Base-by-base conservation (phyloP, 2,329 filamentous ascomycete genomes). In the Fusarium ambrosium region DNA sequence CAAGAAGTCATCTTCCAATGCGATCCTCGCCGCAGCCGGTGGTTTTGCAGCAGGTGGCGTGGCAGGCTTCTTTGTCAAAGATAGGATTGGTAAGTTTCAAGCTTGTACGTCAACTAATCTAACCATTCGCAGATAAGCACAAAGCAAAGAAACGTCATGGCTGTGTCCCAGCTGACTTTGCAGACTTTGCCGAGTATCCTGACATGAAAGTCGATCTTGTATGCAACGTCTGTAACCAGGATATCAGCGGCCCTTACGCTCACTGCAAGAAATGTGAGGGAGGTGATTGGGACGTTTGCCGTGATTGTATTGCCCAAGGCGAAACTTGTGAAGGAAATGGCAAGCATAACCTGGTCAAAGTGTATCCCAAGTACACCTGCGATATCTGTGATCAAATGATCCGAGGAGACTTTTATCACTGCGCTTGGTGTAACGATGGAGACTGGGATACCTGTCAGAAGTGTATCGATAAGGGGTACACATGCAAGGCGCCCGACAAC, bases 91-190 rank as follows among this genome's bases (percentile, higher is more conserved):
- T 70, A 8, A 66, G 71, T 48, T 4, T 8, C 4, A 22, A 22
- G 20, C 7, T 6, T 5, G 6, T 14, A 41, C 1, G n/a, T 1
- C 4, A 10, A 4, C 14, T 18, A 2, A 18, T 22, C 48, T 41
- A 51, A 45, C 45, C 18, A 32, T 58, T 34, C 0, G 2, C 0
- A 74, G 74, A 76, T 11, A 74, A 76, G 6, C 63, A 55, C 8
- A 76, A 76, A 41, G 66, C 71, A 3, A 74, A 76, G 64, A 76
- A 76, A 13, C 60, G 65, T 13, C 71, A 76, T 6, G 73, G 74
- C 4, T 56, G 37, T 3, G 27, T 16, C 0, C 18, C 58, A 4
- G 71, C 16, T 7, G 73, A 74, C 2, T 73, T 73, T n/a, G 61
- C 66, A 2, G 62, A 70, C 20, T 74, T 76, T 6, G 14, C 39